Base-by-base conservation (phyloP, 495 filamentous ascomycete species). In the Xylaria telfairii region DNA sequence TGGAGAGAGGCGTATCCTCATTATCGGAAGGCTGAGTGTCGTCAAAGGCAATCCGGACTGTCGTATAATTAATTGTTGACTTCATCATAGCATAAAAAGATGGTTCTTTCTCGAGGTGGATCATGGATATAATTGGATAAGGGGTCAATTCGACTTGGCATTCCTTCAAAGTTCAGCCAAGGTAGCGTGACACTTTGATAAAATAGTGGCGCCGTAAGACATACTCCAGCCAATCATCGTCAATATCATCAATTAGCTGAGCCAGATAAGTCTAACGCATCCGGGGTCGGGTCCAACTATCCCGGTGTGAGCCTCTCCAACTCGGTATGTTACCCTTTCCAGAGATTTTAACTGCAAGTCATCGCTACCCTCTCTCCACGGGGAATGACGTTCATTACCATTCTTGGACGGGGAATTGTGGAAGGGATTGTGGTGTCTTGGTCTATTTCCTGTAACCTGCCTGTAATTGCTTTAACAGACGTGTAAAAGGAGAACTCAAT, bases 91-190 rank as follows among this genome's bases (percentile, higher is more conserved):
- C 21, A 66, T 54, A 42, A 54, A 66, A 66, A 42, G 10, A 42
- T 15, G 13, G 28, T 39, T 21, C 17, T 19, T 65, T n/a, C 17
- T 51, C 0, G 44, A 51, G 62, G 62, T 65, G 62, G 62, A 65
- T 51, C 44, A 51, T 30, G 62, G 62, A 3, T 66, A 66, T 66
- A 54, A 53, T 26, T 54, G 64, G 63, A 53, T 66, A 66, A 32
- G 59, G 64, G 64, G 28, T 30, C 32, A n/a, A 26, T 66, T n/a
- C 47, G 17, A 53, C 64, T 66, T 54, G 64, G 64, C 64, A 42
- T 66, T 54, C 46, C 64, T 53, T 42, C 59, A 32, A 41, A 30
- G 39, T 66, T 54, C 46, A 47, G 39, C 28, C 59, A 32, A 41
- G 19, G 39, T 64, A 46, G 61, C 61, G 61, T 64, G 26, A 30